Conservation (phyloP, 2,329 filamentous ascomycete genomes). For the Pseudogymnoascus sp. region DNA sequence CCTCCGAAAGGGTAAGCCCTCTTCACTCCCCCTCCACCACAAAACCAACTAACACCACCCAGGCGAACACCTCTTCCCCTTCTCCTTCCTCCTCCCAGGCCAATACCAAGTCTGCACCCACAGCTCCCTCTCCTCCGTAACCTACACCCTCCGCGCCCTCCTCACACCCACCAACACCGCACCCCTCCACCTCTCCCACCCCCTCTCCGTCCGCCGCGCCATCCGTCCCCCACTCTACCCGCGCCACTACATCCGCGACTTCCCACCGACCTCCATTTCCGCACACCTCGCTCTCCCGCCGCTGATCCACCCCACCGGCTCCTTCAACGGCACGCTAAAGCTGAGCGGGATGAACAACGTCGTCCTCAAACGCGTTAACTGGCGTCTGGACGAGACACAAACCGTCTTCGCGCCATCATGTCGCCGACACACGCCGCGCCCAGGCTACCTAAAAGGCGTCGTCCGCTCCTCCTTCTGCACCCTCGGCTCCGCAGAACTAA, state of each 20-base stretch:
- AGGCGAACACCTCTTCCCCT: constrained; percentile 72
- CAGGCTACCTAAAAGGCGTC: constrained; percentile 53
- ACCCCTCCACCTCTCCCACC: constrained; percentile 56
- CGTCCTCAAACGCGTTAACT: constrained; percentile 84
- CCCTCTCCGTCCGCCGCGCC: constrained; percentile 68
- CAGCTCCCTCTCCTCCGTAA: constrained; percentile 60
- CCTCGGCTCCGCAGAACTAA: constrained; percentile 73
- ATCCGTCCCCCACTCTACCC: constrained; percentile 65
- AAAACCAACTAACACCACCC: constrained; percentile 11
- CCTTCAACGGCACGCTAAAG: constrained; percentile 69
- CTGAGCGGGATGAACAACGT: constrained; percentile 81
- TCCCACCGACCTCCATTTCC: constrained; percentile 91
- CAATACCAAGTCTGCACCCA: constrained; percentile 78
- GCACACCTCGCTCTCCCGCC: constrained; percentile 74
- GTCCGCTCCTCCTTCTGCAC: constrained; percentile 66
- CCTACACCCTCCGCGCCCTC: constrained; percentile 69
- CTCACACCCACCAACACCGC: constrained; percentile 53
- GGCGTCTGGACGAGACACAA: constrained; percentile 84
- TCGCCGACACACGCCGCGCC: constrained; percentile 58
- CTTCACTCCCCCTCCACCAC: neutral
- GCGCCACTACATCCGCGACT: constrained; percentile 86
- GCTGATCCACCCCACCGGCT: constrained; percentile 77
- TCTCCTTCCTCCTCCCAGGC: constrained; percentile 78
- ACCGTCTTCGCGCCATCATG: constrained; percentile 74
- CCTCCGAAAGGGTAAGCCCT: constrained; percentile 39